phyloP scores from a whole-genome alignment of 2,329 filamentous ascomycete genomes.

The Xylaria multiplex region DNA sequence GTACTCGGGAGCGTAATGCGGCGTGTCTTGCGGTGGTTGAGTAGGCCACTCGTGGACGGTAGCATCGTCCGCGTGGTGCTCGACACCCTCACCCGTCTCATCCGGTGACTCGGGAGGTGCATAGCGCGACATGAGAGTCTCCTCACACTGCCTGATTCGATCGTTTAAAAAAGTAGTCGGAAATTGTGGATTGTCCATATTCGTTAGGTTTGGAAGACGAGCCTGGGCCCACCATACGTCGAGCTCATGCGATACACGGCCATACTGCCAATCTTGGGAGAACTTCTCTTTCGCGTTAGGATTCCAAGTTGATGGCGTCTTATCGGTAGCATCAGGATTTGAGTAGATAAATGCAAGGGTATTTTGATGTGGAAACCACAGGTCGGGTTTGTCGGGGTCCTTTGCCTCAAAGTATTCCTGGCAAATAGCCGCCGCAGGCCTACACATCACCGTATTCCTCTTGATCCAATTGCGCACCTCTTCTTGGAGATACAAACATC shows the following conservation, averaged over 20 bases:
- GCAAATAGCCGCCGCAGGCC: constrained; percentile 64
- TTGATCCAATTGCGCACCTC: constrained; percentile 72
- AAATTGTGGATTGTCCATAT: constrained; percentile 68
- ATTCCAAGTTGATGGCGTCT: constrained; percentile 61
- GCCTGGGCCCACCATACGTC: constrained; percentile 73
- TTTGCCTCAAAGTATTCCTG: constrained; percentile 64
- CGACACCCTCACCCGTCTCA: constrained; percentile 50
- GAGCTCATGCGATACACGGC: constrained; percentile 70
- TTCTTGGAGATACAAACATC: constrained; percentile 65
- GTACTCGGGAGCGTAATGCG: constrained; percentile 56
- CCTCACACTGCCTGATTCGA: constrained; percentile 67
- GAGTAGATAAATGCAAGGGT: constrained; percentile 67
- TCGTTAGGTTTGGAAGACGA: constrained; percentile 68
- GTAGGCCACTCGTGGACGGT: constrained; percentile 51
- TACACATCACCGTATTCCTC: constrained; percentile 68
- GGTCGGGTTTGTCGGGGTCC: constrained; percentile 60
- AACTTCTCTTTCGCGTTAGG: constrained; percentile 65
- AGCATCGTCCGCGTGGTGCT: constrained; percentile 51
- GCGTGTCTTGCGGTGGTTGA: constrained; percentile 54
- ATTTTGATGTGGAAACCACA: constrained; percentile 59
- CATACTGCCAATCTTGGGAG: constrained; percentile 67
- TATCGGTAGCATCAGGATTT: constrained; percentile 54
- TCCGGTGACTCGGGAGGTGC: constrained; percentile 52
- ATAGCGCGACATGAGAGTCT: constrained; percentile 67
- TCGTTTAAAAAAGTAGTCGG: constrained; percentile 68